Evolutionary conservation across 2,329 filamentous ascomycete genomes (phyloP).

Genomic region (Colletotrichum theobromicola): DNA sequence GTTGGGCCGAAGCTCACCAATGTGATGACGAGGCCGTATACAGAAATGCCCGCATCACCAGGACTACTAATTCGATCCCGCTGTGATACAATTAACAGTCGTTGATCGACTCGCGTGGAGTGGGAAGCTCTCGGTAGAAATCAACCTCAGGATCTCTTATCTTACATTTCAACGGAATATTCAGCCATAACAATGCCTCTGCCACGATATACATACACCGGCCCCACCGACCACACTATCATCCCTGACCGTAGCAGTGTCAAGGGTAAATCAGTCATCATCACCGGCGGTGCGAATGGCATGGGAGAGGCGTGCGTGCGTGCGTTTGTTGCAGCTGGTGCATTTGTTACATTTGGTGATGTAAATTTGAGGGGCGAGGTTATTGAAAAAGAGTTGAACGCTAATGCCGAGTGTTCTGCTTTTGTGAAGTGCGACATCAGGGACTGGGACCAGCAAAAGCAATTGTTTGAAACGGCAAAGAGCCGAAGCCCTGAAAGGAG

Average conservation of each 20-base stretch:
- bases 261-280: constrained; percentile 49
- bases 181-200: constrained; percentile 22
- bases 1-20: background rate
- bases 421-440: constrained; percentile 48
- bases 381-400: constrained; percentile 37
- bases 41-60: background rate
- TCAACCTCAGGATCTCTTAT: background rate
- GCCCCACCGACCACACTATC: constrained; percentile 38
- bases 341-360: constrained; percentile 47
- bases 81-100: background rate
- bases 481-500: constrained; percentile 38
- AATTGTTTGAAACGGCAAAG: constrained; percentile 44
- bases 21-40: background rate
- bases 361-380: constrained; percentile 36
- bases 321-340: constrained; percentile 39
- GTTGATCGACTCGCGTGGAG: background rate
- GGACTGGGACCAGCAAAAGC: constrained; percentile 46
- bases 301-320: constrained; percentile 42
- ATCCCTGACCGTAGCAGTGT: constrained; percentile 40
- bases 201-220: constrained; percentile 33
- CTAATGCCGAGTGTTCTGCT: constrained; percentile 21
- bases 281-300: constrained; percentile 52
- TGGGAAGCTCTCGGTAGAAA: background rate
- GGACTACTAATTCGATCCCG: background rate
- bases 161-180: background rate